Conservation (phyloP, 2,329 filamentous ascomycete species). For the Dryadomyces sulphureus region DNA sequence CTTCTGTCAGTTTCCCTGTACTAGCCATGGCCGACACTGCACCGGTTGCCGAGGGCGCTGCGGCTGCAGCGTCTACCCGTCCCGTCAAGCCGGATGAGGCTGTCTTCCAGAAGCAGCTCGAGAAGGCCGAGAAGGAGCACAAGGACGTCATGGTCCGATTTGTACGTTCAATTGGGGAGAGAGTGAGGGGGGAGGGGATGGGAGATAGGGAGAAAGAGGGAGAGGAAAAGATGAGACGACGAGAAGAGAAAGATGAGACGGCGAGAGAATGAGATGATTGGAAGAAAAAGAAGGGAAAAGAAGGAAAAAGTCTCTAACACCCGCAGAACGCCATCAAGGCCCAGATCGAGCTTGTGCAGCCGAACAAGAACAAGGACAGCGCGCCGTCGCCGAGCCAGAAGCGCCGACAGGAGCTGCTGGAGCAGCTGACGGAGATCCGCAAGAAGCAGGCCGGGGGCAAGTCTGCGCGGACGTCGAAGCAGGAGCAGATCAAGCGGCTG, state of each 20-base stretch:
- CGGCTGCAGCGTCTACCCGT: slow-evolving; percentile 37
- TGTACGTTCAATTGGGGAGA: slow-evolving; percentile 13
- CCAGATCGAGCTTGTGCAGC: slow-evolving; percentile 73
- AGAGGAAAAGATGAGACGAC: no score
- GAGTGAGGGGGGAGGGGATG: no score
- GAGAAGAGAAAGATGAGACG: no score
- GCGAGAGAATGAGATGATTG: no score
- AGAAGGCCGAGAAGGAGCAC: slow-evolving; percentile 77
- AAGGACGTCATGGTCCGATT: slow-evolving; percentile 52
- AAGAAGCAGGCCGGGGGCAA: slow-evolving; percentile 82
- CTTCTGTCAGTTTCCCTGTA: neutral
- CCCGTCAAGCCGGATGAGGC: slow-evolving; percentile 82
- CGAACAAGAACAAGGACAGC: slow-evolving; percentile 54
- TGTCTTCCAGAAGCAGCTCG: slow-evolving; percentile 63
- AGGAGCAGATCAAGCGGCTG: slow-evolving; percentile 84
- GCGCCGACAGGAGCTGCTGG: slow-evolving; percentile 72
- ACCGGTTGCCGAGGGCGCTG: slow-evolving; percentile 21
- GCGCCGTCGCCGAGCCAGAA: slow-evolving; percentile 68
- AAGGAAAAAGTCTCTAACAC: no score
- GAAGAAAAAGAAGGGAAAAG: no score
- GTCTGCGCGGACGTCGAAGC: slow-evolving; percentile 58
- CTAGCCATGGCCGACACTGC: slow-evolving; percentile 31
- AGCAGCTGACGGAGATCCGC: slow-evolving; percentile 70
- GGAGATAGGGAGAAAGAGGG: no score
- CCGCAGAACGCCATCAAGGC: slow-evolving; percentile 78